These are phyloP conservation scores for Platanus orientalis DNA, from an alignment of 164 flowering plant species.

Conservation along the genomic window DNA sequence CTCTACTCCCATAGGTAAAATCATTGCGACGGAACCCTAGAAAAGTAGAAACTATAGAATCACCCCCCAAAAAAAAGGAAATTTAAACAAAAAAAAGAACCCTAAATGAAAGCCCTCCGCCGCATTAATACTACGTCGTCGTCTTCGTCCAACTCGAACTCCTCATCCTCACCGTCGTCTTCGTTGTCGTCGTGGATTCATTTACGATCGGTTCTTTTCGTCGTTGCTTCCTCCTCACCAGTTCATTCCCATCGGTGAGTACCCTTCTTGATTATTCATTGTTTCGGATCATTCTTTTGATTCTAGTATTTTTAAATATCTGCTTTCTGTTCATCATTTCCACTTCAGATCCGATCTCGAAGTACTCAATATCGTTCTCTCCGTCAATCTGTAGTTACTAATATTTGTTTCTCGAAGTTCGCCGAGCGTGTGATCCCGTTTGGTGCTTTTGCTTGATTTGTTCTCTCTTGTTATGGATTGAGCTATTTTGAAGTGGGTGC, in stretches of 20 bases:
- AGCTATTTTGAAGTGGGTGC: too few species aligned
- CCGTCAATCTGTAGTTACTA: neutral
- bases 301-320: neutral
- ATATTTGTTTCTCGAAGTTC: too few species aligned
- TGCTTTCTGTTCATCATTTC: neutral
- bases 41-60: neutral
- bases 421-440: too few species aligned
- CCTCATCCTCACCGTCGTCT: conserved; percentile 36
- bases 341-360: neutral
- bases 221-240: conserved; percentile 51
- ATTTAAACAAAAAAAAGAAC: conserved; percentile 12
- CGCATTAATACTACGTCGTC: conserved; percentile 40
- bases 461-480: too few species aligned
- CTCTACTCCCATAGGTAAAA: conserved; percentile 56
- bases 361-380: neutral
- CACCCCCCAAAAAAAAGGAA: neutral
- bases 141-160: conserved; percentile 23
- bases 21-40: neutral
- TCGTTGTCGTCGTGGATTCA: conserved; percentile 75
- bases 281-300: neutral
- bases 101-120: conserved; percentile 57
- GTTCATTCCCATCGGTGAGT: conserved; percentile 59
- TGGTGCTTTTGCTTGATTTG: too few species aligned
- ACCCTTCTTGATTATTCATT: neutral
- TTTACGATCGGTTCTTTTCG: conserved; percentile 62